Evolutionary conservation across 2,329 filamentous ascomycete genomes (phyloP), one percentile per base, ranked within the genome.

Genomic region (Myotisia sp.): DNA sequence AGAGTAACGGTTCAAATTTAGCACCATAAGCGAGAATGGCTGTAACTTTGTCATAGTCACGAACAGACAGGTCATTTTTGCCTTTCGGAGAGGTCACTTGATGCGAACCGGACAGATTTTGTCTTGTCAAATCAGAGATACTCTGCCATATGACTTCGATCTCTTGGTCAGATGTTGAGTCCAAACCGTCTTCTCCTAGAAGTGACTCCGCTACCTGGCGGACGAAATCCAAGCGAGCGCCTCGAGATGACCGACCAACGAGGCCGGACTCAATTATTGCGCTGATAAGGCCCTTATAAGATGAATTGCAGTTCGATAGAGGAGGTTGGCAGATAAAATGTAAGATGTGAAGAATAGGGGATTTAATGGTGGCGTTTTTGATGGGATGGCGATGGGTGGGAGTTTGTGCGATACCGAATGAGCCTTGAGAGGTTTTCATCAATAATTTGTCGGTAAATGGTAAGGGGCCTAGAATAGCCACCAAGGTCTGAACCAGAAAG

Each of bases 31-130:
- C 68, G 3, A 92, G 63, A 21, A 92, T 68, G 12, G 70, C 75
- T 10, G 76, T 65, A 16, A 79, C 60, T 33, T 79, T 72, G 6
- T 79, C 74, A 43, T 82, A 85, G 37, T 83, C 76, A 7, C 74
- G 71, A 5, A 48, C 43, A n/a, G 9, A 78, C 72, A 35, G 76
- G 52, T 22, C 71, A 60, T 38, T 64, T 26, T 34, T 34, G 7
- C 23, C 31, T 22, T 14, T 26, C 5, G 9, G 58, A 67, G 44
- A 53, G 57, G 31, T 50, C 59, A 12, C 54, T 58, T 21, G 54
- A 55, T 34, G 33, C 33, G 12, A 22, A 7, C 6, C 51, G 62
- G 51, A 47, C 50, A 20, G 52, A 46, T 39, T 53, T 45, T 50
- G 41, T 16, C 45, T 49, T 30, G 57, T 48, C 13, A 50, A 42